These are phyloP conservation scores for Tardiomyces digboiensis DNA, from an alignment of 1,139 yeast genomes.

Conservation along the genomic window DNA sequence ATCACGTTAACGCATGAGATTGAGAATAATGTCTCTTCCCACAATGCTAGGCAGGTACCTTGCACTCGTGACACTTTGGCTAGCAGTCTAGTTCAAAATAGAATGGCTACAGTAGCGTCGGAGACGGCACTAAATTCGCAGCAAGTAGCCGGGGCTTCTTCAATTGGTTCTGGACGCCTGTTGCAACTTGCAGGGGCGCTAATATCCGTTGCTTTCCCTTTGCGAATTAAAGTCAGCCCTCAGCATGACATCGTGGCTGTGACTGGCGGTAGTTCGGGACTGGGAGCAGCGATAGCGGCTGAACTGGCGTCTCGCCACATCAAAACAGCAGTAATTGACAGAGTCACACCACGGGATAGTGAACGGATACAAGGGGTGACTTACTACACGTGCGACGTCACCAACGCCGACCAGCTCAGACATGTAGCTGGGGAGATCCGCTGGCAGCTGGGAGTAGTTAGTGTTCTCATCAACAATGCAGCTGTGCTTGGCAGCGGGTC, in stretches of 20 bases:
- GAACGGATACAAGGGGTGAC: constrained; percentile 33
- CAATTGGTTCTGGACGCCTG: no score
- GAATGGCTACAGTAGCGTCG: no score
- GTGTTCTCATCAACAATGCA: constrained; percentile 74
- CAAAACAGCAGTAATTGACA: constrained; percentile 56
- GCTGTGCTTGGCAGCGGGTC: constrained; percentile 40
- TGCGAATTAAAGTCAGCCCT: not conserved
- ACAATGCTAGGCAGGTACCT: no score
- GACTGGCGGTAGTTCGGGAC: constrained; percentile 76
- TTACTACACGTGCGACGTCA: constrained; percentile 63
- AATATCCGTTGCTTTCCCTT: not conserved
- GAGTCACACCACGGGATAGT: constrained; percentile 33
- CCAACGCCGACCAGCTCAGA: constrained; percentile 36
- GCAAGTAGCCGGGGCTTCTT: no score
- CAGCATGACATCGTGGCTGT: constrained; percentile 45
- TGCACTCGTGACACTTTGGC: no score
- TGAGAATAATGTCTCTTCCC: no score
- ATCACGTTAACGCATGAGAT: no score
- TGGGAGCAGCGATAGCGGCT: constrained; percentile 56
- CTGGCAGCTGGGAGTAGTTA: constrained; percentile 42
- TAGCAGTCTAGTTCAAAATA: no score
- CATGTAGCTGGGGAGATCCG: constrained; percentile 27
- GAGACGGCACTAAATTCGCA: no score
- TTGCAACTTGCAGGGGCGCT: not conserved
- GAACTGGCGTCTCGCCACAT: constrained; percentile 32